These are phyloP conservation scores for Eragrostis nindensis DNA, from an alignment of 176 grass and related monocot species.

Conservation along the genomic window DNA sequence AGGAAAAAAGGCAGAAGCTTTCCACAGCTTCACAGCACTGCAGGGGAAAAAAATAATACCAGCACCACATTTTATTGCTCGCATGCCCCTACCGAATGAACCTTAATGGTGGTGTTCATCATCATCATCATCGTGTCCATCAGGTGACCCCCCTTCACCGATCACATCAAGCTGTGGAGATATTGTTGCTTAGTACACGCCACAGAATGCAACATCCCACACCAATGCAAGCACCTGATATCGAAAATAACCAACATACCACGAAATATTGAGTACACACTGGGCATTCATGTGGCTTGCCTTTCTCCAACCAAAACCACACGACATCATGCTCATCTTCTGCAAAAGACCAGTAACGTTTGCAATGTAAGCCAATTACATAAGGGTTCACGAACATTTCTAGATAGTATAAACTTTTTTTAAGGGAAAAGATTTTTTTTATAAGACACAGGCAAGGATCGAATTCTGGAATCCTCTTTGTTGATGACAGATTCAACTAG, in stretches of 20 bases:
- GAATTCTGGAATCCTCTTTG: neutral
- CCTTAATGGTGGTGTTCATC: slow-evolving; percentile 50
- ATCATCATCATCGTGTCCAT: slow-evolving; percentile 58
- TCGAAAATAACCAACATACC: slow-evolving; percentile 44
- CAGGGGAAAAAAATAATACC: neutral
- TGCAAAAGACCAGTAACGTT: slow-evolving; percentile 20
- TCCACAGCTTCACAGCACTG: neutral
- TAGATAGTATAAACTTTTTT: neutral
- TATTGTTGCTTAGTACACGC: neutral
- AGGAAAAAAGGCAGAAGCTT: slow-evolving; percentile 23
- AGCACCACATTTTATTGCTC: slow-evolving; percentile 12
- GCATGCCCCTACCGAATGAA: neutral
- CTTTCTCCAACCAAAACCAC: slow-evolving; percentile 91
- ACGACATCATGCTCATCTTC: slow-evolving; percentile 84
- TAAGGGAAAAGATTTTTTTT: neutral
- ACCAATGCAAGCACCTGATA: neutral
- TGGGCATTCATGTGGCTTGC: slow-evolving; percentile 65
- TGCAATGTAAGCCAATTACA: neutral
- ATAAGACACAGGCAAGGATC: neutral
- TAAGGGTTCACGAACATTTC: neutral
- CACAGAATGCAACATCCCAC: neutral
- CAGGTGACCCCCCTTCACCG: slow-evolving; percentile 59
- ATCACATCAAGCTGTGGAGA: slow-evolving; percentile 68
- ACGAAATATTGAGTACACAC: slow-evolving; percentile 74
- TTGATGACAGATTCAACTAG: neutral